Evolutionary conservation across 371 early-diverging fungal species (phyloP).

Genomic region (Choanephora cucurbitarum): DNA sequence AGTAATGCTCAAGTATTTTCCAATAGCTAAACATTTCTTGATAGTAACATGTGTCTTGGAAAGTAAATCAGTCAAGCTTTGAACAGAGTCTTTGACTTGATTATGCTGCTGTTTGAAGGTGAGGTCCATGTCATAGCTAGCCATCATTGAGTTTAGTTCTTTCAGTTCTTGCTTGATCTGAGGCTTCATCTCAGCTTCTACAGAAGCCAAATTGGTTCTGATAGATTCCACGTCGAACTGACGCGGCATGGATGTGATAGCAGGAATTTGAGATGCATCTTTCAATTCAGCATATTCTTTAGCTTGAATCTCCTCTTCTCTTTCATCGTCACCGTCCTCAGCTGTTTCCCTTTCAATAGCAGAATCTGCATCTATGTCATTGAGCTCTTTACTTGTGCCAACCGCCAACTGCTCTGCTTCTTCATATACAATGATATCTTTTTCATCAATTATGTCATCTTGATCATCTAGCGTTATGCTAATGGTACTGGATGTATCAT

Average conservation of each 20-base stretch:
- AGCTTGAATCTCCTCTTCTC: conserved; percentile 8
- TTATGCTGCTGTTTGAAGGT: conserved; percentile 21
- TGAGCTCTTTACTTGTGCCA: too few relatives aligned
- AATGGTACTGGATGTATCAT: neutral
- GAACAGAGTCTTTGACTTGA: conserved; percentile 22
- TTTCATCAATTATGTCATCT: neutral
- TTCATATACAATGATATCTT: neutral
- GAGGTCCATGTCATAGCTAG: conserved; percentile 19
- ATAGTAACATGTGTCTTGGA: conserved; percentile 27
- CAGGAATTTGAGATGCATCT: neutral
- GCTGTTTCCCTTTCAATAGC: neutral
- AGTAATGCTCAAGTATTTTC: conserved; percentile 27
- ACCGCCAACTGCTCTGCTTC: neutral
- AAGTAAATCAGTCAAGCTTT: conserved; percentile 15
- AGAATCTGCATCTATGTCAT: too few relatives aligned
- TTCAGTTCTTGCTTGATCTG: conserved; percentile 20
- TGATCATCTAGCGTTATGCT: neutral
- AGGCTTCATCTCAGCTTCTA: conserved; percentile 17
- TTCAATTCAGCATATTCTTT: conserved; percentile 1
- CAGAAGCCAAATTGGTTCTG: neutral
- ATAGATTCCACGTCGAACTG: conserved; percentile 12
- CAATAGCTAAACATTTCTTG: conserved; percentile 27
- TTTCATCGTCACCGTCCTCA: neutral
- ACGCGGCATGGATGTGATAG: conserved; percentile 13
- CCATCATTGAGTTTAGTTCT: conserved; percentile 9